These are phyloP conservation scores for Agaricus sinodeliciosus DNA, from an alignment of 768 basidiomycete species.

Conservation along the genomic window DNA sequence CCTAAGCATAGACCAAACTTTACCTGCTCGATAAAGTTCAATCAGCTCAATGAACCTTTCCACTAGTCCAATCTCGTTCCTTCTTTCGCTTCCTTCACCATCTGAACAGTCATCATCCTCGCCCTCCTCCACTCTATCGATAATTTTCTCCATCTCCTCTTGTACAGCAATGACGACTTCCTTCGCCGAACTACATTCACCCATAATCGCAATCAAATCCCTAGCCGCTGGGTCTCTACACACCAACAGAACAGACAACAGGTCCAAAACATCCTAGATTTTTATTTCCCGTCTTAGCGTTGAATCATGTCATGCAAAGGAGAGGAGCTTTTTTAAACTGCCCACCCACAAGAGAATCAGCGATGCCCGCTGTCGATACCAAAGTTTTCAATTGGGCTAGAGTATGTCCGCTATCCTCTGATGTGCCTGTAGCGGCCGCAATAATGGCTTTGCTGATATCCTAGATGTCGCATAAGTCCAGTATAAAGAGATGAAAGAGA, in stretches of 20 bases:
- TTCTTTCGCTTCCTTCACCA: background rate
- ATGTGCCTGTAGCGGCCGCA: background rate
- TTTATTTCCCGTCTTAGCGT: background rate
- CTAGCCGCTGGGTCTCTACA: slow-evolving; percentile 29
- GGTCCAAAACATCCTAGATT: slow-evolving; percentile 36
- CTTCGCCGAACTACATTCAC: slow-evolving; percentile 34
- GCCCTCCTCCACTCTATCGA: slow-evolving; percentile 15
- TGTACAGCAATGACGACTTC: slow-evolving; percentile 42
- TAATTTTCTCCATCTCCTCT: slow-evolving; percentile 35
- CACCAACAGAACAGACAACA: slow-evolving; percentile 33
- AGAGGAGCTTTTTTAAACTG: too few species aligned
- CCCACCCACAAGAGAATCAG: slow-evolving; percentile 7
- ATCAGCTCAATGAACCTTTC: slow-evolving; percentile 31
- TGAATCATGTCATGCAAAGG: background rate
- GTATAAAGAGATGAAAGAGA: background rate
- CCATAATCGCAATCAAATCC: slow-evolving; percentile 34
- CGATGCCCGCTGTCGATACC: background rate
- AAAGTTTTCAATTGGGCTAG: slow-evolving; percentile 1
- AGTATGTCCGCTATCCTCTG: background rate
- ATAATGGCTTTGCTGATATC: slow-evolving; percentile 1
- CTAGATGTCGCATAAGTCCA: background rate
- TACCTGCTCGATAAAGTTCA: slow-evolving; percentile 33
- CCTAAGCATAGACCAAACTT: slow-evolving; percentile 8
- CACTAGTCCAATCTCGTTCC: slow-evolving; percentile 14
- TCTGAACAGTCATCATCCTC: slow-evolving; percentile 22